Evolutionary conservation across 2,329 filamentous ascomycete species (phyloP).

Genomic region (Cordyceps cicadae): DNA sequence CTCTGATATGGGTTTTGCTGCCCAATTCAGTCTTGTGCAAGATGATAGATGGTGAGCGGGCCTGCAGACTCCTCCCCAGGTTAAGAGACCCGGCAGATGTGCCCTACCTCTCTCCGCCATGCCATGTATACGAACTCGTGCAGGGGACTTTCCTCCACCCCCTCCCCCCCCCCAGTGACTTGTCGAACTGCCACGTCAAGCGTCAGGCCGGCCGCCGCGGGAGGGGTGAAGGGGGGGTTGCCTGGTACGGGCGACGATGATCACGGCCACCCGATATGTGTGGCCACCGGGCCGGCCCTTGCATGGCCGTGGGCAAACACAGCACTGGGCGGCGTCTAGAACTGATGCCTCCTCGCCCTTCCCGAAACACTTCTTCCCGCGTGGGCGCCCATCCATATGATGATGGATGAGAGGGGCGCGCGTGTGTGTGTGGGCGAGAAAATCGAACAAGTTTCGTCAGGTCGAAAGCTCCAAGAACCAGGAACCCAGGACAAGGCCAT

Average conservation of each 20-base stretch:
- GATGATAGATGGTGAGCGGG: background rate
- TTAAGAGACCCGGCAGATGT: background rate
- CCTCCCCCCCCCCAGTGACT: background rate
- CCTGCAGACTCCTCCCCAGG: background rate
- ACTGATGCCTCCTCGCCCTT: background rate
- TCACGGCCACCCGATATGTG: background rate
- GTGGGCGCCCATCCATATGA: constrained; percentile 3
- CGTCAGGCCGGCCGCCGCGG: background rate
- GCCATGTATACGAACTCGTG: background rate
- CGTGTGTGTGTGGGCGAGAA: background rate
- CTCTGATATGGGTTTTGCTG: background rate
- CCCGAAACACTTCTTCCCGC: background rate
- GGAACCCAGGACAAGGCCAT: background rate
- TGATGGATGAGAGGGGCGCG: background rate
- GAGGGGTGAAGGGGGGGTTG: too few relatives aligned
- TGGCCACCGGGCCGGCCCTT: constrained; percentile 10
- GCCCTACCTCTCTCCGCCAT: too few relatives aligned
- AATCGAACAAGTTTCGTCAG: background rate
- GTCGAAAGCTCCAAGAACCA: background rate
- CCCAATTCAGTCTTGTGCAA: background rate
- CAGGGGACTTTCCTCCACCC: background rate
- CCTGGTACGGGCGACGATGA: background rate
- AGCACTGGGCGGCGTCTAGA: background rate
- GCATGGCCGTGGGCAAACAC: constrained; percentile 6
- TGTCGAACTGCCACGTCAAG: constrained; percentile 3